These are phyloP conservation scores for Hydnomerulius pinastri DNA, from an alignment of 768 basidiomycete species.

Conservation along the genomic window DNA sequence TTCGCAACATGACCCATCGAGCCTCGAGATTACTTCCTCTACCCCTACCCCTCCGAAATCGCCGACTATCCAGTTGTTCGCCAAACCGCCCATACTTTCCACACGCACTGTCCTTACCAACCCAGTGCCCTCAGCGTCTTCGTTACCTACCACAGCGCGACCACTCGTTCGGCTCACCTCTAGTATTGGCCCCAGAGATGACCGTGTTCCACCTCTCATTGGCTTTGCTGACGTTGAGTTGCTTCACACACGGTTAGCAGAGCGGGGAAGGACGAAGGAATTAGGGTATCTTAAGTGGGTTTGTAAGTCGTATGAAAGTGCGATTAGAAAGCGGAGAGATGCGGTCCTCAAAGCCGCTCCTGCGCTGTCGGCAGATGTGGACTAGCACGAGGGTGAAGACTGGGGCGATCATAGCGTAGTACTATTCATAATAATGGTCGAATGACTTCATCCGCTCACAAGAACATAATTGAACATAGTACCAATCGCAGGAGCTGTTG, in stretches of 20 bases:
- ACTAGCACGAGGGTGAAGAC: too few relatives aligned
- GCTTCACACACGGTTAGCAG: conserved; percentile 74
- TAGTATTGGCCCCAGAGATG: conserved; percentile 63
- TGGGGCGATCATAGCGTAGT: too few relatives aligned
- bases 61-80: conserved; percentile 19
- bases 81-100: conserved; percentile 53
- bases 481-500: too few relatives aligned
- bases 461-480: too few relatives aligned
- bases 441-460: too few relatives aligned
- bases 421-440: too few relatives aligned
- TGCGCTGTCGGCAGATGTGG: neutral
- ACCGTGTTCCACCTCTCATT: conserved; percentile 77
- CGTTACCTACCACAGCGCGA: conserved; percentile 36
- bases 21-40: neutral
- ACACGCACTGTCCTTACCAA: conserved; percentile 55
- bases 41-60: conserved; percentile 5
- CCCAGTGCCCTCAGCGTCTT: neutral
- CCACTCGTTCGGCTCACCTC: conserved; percentile 76
- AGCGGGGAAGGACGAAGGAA: conserved; percentile 40
- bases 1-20: neutral
- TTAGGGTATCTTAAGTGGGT: conserved; percentile 74
- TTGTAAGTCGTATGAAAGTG: conserved; percentile 71
- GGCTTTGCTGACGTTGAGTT: conserved; percentile 77
- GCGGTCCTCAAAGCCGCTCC: conserved; percentile 24
- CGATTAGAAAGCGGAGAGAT: conserved; percentile 62